Evolutionary conservation across 257 asterid genomes (phyloP), one percentile per base, ranked within the genome.

Genomic region (Asclepias syriaca): DNA sequence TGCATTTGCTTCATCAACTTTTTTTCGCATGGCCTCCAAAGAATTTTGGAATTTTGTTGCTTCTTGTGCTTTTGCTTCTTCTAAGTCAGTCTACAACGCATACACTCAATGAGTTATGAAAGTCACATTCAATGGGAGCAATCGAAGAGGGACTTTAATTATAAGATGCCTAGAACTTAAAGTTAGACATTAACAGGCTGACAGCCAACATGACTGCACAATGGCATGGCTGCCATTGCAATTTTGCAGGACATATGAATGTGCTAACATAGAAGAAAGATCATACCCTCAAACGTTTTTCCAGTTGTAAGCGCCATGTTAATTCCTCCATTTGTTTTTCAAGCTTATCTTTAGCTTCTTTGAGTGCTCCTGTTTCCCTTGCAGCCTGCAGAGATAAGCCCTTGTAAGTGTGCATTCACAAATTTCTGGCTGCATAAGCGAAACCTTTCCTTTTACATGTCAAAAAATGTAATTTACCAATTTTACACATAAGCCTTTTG

Each of bases 321-420:
- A 91, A 95, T 67, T 94, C 99, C 88, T 94, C 99, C 68, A 91
- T 81, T 78, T 91, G 96, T 79, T 91, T 94, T 72, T 94, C 97
- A 74, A 94, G 96, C 90, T 94, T 94, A 82, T 94, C 97, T 85
- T 94, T 94, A 68, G 99, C 99, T 87, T 94, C 97, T 88, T 88
- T 91, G 78, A 94, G 93, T 43, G 96, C 97, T 80, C 99, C 99
- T 24, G 99, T 94, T 67, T 94, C 99, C 81, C 97, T 89, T 53
- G 99, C 97, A 84, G 96, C 97, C 97, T 93, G 87, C 77, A 84
- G 27, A 77, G 54, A 65, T 40, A 49, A 60, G 9, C 15, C 48
- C 75, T 64, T 50, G 11, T 51, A 55, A 40, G 24, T 37, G 22
- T 24, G 24, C 8, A 50, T 58, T 40, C 39, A 51, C 50, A 57